Base-by-base conservation (phyloP, 2,329 filamentous ascomycete genomes). In the Ceratocystiopsis brevicomis region DNA sequence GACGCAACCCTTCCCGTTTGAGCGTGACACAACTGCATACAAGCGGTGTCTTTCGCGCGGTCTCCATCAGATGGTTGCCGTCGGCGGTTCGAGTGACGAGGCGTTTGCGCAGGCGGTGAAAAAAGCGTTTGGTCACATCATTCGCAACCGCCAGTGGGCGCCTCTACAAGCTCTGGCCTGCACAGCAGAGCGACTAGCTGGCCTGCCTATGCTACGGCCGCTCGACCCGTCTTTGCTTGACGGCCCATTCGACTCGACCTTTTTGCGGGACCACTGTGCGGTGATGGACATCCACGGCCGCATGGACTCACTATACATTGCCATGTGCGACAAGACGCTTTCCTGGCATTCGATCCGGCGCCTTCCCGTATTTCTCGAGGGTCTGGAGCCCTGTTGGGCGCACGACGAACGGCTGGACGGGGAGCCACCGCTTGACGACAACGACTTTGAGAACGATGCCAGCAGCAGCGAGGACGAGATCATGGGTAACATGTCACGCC, bases 11-110 rank as follows among this genome's bases (percentile, higher is more conserved):
- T 73, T 75, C 49, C 72, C 72, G 0, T 76, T 76, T 52, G 72
- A 76, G 55, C 71, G 72, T 52, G 70, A 75, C 49, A 75, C 71
- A 14, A 68, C 63, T 37, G 71, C 71, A 4, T 76, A 76, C 55
- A 74, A 74, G 52, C 63, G 72, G 38, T 75, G 71, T 38, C 60
- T 76, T 5, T 76, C 72, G 14, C 67, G 72, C 15, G 72, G 72
- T 3, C 62, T 76, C 38, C 72, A 76, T 50, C 68, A 67, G 46
- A 68, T 73, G 57, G 61, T 76, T 16, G 68, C 66, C 10, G 62
- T 76, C 13, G 61, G 62, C 38, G 69, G 68, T 16, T 60, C 60
- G 3, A 63, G 66, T 45, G 63, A 65, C 38, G 55, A 61, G 30
- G 67, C 70, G 0, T 72, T 76, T 51, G 57, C 53, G 12, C 53